Conservation (phyloP, 169 alveolate genomes). For the Plasmodium cynomolgi region DNA sequence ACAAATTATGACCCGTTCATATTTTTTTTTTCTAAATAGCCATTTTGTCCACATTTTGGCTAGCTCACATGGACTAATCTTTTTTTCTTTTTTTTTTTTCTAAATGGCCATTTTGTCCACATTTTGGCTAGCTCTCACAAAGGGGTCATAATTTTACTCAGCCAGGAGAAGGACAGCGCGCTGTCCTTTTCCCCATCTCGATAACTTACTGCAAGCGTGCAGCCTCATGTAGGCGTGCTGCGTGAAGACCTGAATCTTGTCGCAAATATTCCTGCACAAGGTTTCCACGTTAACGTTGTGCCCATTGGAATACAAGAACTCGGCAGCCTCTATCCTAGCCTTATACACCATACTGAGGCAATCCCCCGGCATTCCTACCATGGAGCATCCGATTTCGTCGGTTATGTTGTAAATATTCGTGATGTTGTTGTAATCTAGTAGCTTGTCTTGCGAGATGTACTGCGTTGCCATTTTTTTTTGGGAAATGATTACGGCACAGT, state of each 20-base stretch:
- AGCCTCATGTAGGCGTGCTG: conserved; percentile 97
- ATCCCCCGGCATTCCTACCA: conserved; percentile 91
- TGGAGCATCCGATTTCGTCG: conserved; percentile 84
- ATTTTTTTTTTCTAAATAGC: conserved; percentile 24
- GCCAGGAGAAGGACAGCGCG: not conserved
- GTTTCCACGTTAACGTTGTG: conserved; percentile 93
- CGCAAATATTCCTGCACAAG: conserved; percentile 93
- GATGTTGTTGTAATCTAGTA: conserved; percentile 83
- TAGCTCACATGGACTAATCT: not conserved
- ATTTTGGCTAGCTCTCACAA: not conserved
- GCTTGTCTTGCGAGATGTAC: conserved; percentile 86
- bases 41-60: not conserved
- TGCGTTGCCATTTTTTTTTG: conserved; percentile 95
- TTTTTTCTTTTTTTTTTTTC: conserved; percentile 19
- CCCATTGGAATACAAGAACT: conserved; percentile 92
- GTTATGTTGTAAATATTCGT: conserved; percentile 86
- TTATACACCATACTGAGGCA: conserved; percentile 89
- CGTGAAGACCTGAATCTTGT: conserved; percentile 94
- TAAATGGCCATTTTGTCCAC: not conserved
- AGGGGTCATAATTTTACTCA: conserved; percentile 3
- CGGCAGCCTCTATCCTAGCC: conserved; percentile 93
- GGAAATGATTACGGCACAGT: conserved; percentile 94
- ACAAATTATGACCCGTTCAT: conserved; percentile 24
- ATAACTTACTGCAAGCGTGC: conserved; percentile 91
- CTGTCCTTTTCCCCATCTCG: not conserved